phyloP scores from a whole-genome alignment of 345 rosid species.

The Excoecaria cochinchinensis region DNA sequence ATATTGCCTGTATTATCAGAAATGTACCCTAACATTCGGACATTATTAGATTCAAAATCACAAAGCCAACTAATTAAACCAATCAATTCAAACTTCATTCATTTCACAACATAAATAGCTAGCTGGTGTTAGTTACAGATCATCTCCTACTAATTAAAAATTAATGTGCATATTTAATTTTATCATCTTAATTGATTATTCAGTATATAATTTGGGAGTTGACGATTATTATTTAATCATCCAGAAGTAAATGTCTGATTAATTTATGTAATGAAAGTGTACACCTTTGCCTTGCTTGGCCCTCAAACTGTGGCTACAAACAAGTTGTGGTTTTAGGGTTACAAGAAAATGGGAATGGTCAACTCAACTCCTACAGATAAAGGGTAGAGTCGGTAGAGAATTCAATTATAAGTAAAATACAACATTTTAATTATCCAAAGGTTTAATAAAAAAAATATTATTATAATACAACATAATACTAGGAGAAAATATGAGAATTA shows the following conservation, averaged over 20 bases:
- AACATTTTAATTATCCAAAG: too few species aligned
- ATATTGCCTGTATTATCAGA: conserved; percentile 13
- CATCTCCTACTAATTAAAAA: conserved; percentile 6
- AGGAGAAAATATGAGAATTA: too few species aligned
- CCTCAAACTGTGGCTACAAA: conserved; percentile 41
- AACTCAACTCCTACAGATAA: conserved; percentile 21
- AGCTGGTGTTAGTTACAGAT: conserved; percentile 15
- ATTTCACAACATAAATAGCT: neutral
- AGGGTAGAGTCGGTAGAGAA: conserved; percentile 33
- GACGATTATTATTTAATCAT: neutral
- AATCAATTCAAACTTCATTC: neutral
- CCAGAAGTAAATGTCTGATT: neutral
- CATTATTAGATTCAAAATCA: conserved; percentile 25
- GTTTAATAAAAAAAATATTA: too few species aligned
- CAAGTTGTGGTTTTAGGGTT: neutral
- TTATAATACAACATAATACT: too few species aligned
- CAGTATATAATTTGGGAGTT: neutral
- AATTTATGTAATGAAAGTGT: conserved; percentile 7
- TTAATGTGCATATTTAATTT: neutral
- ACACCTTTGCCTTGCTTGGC: conserved; percentile 14
- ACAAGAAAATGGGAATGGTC: conserved; percentile 16
- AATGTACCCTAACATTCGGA: conserved; percentile 29
- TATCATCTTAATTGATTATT: neutral
- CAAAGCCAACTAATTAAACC: conserved; percentile 16
- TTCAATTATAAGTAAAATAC: conserved; percentile 24